Base-by-base conservation (phyloP, 2,329 filamentous ascomycete genomes). In the Leptographium procerum region DNA sequence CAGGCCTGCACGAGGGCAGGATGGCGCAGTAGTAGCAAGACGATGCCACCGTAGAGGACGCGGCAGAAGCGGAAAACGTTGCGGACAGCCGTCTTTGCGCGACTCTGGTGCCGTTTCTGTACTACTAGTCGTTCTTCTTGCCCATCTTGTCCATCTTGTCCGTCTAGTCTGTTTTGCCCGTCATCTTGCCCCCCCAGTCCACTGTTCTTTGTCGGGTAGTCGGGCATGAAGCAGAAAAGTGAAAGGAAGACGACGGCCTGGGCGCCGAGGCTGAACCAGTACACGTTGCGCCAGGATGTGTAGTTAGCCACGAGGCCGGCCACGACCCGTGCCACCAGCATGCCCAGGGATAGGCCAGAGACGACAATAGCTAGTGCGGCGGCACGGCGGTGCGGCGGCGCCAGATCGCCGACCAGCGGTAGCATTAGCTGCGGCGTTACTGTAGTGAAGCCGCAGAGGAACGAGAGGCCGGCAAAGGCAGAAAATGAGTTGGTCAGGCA, bases 371-470 rank as follows among this genome's bases (percentile, higher is more conserved):
- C 85, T 6, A 92, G 76, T 14, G 86, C 83, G 29, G 83, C 81
- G 1, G 87, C 87, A 14, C 87, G 82, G 31, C 85, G 80, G 48
- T 84, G 52, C 0, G 82, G 76, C 0, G 88, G 87, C 0, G 89
- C 88, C 22, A 92, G 83, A 65, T 92, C 88, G 2, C 88, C 87
- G 0, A 91, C 87, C 0, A 94, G 75, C 0, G 89, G 89, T 19
- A 94, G 83, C 87, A 94, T 89, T 57, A 87, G 73, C 69, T 87
- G 84, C 14, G 88, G 89, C 3, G 89, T 92, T 2, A 92, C 88
- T 0, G 88, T 94, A 1, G 86, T 86, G n/a, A 87, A 72, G n/a
- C 85, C 84, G 13, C 82, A 83, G 57, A 92, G 72, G 70, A 88
- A 92, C 6, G 86, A 89, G 22, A 92, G 75, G 1, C 77, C 83